Evolutionary conservation across 768 basidiomycete species (phyloP).

Genomic region (Auricularia auricula-judae): DNA sequence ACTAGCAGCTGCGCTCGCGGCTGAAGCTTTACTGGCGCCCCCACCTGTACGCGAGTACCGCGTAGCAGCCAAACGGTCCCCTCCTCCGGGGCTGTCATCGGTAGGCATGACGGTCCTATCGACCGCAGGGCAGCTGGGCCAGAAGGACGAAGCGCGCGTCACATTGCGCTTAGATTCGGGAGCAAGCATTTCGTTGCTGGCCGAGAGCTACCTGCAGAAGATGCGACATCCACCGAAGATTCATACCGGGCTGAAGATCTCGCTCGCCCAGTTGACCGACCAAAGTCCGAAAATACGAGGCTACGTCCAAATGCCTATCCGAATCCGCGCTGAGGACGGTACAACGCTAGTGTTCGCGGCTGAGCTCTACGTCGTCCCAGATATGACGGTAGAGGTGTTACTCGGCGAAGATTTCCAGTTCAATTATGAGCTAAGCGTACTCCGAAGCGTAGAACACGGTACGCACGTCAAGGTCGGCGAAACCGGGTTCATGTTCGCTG

Average conservation of each 20-base stretch:
- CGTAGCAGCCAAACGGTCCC: not conserved
- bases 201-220: not conserved
- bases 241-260: not conserved
- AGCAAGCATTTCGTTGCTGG: not conserved
- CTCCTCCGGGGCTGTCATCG: not conserved
- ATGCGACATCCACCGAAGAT: not conserved
- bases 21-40: not conserved
- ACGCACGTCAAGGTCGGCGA: conserved; percentile 11
- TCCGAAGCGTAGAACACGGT: conserved; percentile 3
- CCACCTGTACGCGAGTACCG: not conserved
- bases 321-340: not conserved
- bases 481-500: conserved; percentile 3
- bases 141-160: not conserved
- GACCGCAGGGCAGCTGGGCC: not conserved
- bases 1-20: not conserved
- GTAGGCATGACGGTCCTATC: not conserved
- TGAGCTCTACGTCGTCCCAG: conserved; percentile 11
- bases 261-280: not conserved
- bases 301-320: not conserved
- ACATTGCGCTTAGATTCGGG: not conserved
- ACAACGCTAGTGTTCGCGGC: not conserved
- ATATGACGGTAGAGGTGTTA: conserved; percentile 21
- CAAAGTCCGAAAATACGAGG: not conserved
- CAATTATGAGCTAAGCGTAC: conserved; percentile 13
- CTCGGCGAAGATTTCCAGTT: conserved; percentile 21